These are phyloP conservation scores for Phytophthora macrochlamydospora DNA, from an alignment of 352 stramenopile species.

Conservation along the genomic window DNA sequence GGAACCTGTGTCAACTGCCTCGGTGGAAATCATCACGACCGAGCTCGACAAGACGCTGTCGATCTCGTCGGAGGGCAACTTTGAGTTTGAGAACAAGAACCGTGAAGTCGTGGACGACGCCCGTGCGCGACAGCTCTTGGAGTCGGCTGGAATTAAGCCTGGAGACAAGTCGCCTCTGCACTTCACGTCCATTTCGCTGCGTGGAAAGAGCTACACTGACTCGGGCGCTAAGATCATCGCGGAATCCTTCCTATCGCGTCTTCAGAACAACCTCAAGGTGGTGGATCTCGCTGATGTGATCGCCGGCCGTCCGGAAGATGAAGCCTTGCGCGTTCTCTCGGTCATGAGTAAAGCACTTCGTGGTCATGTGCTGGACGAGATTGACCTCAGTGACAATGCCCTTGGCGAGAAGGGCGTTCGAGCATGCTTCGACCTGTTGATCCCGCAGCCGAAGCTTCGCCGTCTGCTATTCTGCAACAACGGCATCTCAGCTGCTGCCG, in stretches of 20 bases:
- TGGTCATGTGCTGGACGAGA: constrained; percentile 77
- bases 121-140: constrained; percentile 56
- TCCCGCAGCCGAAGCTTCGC: constrained; percentile 63
- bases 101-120: constrained; percentile 74
- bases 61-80: constrained; percentile 45
- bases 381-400: constrained; percentile 88
- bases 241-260: constrained; percentile 51
- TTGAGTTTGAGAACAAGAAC: constrained; percentile 61
- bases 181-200: constrained; percentile 67
- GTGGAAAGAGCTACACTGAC: constrained; percentile 83
- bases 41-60: constrained; percentile 51
- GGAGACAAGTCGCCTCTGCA: constrained; percentile 40
- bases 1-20: constrained; percentile 31
- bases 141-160: constrained; percentile 43
- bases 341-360: constrained; percentile 80
- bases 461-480: constrained; percentile 82
- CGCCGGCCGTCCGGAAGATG: constrained; percentile 87
- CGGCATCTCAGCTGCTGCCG: constrained; percentile 72
- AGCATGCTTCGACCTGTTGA: constrained; percentile 76
- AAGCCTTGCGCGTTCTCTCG: constrained; percentile 88
- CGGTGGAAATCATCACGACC: constrained; percentile 51
- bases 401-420: constrained; percentile 79
- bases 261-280: constrained; percentile 50
- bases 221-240: constrained; percentile 62
- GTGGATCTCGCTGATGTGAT: constrained; percentile 94